Base-by-base conservation (phyloP, 2,329 filamentous ascomycete species). In the Penicillium sp. region DNA sequence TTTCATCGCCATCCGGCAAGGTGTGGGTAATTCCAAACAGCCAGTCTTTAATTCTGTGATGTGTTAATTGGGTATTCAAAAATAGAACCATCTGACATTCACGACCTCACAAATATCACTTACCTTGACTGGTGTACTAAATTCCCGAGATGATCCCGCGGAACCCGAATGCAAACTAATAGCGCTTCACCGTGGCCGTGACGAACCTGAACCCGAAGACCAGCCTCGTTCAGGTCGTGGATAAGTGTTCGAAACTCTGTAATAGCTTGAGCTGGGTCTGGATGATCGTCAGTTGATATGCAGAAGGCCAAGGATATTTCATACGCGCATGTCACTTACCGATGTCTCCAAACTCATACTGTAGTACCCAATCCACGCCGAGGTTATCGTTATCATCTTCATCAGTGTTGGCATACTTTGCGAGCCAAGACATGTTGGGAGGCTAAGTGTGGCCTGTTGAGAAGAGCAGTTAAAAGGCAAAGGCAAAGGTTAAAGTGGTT, bases 171-270 rank as follows among this genome's bases (percentile, higher is more conserved):
- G 66, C 95, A 96, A 58, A 97, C 72, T 42, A 97, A 77, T 34
- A 97, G 74, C 3, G 87, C 87, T 49, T 80, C 76, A 26, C 82
- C 79, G 57, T 85, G 82, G 49, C 88, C 89, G 61, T 83, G 82
- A 56, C 93, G 86, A 44, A 95, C 90, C 71, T 96, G 88, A 9
- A 87, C 89, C 37, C 85, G 81, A 54, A 97, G 77, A n/a, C 91
- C 90, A 39, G 90, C 86, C 43, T 77, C 75, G 29, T 85, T 81
- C 34, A 98, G 79, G 34, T 82, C 80, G 61, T 85, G 74, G 61
- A 95, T 78, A 35, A 97, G 82, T 63, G 84, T 82, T 56, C 85
- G 80, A 65, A 95, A 95, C 59, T 84, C 79, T 15, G 82, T 79
- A 64, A 85, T 80, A 15, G 89, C 87, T 65, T 85, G 76, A 34